phyloP scores from a whole-genome alignment of 306 rosid species.

The Alnus rubra region DNA sequence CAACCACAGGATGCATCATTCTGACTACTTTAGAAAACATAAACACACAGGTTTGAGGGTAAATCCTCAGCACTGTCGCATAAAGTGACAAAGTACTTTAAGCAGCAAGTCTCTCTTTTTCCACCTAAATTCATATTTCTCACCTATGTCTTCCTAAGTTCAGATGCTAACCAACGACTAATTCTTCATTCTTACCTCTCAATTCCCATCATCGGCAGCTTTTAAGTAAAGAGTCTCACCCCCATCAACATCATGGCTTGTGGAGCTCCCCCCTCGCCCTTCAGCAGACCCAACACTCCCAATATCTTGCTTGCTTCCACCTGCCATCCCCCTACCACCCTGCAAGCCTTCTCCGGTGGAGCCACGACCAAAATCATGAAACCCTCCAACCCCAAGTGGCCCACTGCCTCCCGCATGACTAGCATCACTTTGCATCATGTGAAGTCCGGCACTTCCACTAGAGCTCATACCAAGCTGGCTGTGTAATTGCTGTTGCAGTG shows the following conservation, averaged over 20 bases:
- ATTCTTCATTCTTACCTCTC: constrained; percentile 22
- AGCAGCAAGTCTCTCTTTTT: constrained; percentile 16
- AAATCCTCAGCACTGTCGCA: constrained; percentile 22
- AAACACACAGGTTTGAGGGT: constrained; percentile 27
- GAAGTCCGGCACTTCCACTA: constrained; percentile 62
- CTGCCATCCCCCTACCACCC: constrained; percentile 45
- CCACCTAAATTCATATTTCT: constrained; percentile 29
- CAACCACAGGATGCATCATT: constrained; percentile 36
- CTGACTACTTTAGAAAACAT: constrained; percentile 19
- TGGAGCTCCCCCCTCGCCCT: constrained; percentile 69
- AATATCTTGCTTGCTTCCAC: constrained; percentile 79
- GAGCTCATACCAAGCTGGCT: constrained; percentile 69
- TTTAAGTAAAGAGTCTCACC: constrained; percentile 83
- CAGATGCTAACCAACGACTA: constrained; percentile 24
- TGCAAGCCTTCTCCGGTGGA: constrained; percentile 65
- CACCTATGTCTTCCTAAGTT: constrained; percentile 35
- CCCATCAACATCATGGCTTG: constrained; percentile 66
- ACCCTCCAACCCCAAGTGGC: constrained; percentile 57
- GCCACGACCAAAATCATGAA: constrained; percentile 68
- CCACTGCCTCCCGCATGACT: constrained; percentile 59
- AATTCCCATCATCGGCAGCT: constrained; percentile 66
- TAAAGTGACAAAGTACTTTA: constrained; percentile 28
- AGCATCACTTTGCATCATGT: constrained; percentile 72
- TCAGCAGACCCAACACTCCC: constrained; percentile 59
- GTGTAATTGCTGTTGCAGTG: constrained; percentile 82